phyloP scores from a whole-genome alignment of 345 rosid genomes.

The Excoecaria agallocha region DNA sequence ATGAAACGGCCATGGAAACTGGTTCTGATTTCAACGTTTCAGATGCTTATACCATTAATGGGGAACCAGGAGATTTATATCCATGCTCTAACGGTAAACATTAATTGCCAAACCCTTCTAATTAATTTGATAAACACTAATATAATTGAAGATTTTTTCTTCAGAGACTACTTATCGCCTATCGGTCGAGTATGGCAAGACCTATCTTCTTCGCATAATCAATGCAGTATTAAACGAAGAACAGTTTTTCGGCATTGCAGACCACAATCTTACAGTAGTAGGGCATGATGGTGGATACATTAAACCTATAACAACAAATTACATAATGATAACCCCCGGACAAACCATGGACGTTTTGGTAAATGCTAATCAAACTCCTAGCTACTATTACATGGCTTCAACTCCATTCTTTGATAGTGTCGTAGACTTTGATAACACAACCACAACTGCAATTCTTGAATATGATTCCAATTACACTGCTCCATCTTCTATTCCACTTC shows the following conservation, averaged over 20 bases:
- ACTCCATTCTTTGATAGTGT: slow-evolving; percentile 41
- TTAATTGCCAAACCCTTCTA: too few relatives aligned
- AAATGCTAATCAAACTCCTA: slow-evolving; percentile 62
- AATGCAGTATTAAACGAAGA: slow-evolving; percentile 33
- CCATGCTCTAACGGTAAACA: slow-evolving; percentile 26
- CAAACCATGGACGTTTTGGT: slow-evolving; percentile 75
- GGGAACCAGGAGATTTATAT: slow-evolving; percentile 38
- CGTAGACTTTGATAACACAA: slow-evolving; percentile 61
- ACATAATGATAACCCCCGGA: slow-evolving; percentile 66
- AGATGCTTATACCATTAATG: slow-evolving; percentile 39
- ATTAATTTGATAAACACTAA: too few relatives aligned
- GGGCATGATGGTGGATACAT: slow-evolving; percentile 38
- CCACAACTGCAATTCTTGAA: slow-evolving; percentile 72
- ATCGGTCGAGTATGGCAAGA: slow-evolving; percentile 22
- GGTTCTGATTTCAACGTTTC: slow-evolving; percentile 42
- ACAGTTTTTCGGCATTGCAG: slow-evolving; percentile 32
- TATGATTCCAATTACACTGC: slow-evolving; percentile 38
- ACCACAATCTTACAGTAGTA: slow-evolving; percentile 33
- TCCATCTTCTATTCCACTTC: slow-evolving; percentile 25
- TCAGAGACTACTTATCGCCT: slow-evolving; percentile 35
- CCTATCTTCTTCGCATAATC: slow-evolving; percentile 39
- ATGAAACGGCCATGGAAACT: slow-evolving; percentile 9
- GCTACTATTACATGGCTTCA: slow-evolving; percentile 77
- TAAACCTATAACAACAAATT: slow-evolving; percentile 28
- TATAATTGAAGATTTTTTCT: background rate